Base-by-base conservation (phyloP, 805 yeast genomes). In the Komagataella mondaviorum region DNA sequence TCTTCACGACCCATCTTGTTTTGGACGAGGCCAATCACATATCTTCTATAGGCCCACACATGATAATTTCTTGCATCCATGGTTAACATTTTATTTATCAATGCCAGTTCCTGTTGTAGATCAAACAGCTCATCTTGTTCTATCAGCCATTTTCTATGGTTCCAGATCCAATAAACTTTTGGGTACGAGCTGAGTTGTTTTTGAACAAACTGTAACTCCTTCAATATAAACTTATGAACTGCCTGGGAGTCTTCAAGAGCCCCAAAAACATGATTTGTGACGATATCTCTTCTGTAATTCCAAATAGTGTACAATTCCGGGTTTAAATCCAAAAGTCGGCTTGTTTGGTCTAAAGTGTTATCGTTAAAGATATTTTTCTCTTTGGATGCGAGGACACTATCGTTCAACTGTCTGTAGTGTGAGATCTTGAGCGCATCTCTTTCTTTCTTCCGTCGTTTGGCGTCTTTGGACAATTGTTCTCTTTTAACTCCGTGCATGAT, bases 161-260 rank as follows among this genome's bases (percentile, higher is more conserved):
- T 85, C 97, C 98, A 93, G 10, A 93, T 82, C 96, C 98, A 93
- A 62, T 93, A 93, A 45, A 90, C 88, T 63, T 93, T 93, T 1
- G 99, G 98, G 56, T 67, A 82, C 52, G 72, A 66, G 51, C 76
- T 77, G 57, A 93, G 66, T 56, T 80, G 77, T 0, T 63, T 65
- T 68, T 83, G 71, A 1, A 81, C 72, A 60, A 87, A 80, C 22
- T 65, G 56, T 47, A 93, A 69, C 56, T 91, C 99, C 3, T 68
- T 63, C 46, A 84, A 68, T 6, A 67, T 60, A 3, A 60, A 57
- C 45, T 57, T 60, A 46, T 55, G 60, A 17, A 63, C 59, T n/a
- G 61, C 60, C 8, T 50, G 49, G 7, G 43, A 44, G 6, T 49
- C 51, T 6, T 53, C 48, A 43, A 53, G 8, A 12, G 50, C 52